Evolutionary conservation across 2,329 filamentous ascomycete species (phyloP), one percentile per base, ranked within the genome.

Genomic region (Fusarium vanettenii): DNA sequence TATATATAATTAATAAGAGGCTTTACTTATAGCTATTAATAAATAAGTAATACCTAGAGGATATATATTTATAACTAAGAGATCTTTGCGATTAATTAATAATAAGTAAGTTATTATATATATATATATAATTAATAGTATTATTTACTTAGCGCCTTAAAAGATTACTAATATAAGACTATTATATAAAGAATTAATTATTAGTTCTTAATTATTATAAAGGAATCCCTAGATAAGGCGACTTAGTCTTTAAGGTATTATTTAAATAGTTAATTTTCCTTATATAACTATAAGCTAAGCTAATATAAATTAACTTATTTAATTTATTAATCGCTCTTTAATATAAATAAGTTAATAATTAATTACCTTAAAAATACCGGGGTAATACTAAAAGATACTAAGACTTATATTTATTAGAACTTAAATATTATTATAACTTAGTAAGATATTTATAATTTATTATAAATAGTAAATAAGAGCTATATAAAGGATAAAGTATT

Each of bases 361-460:
- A 7, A 56, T 6, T 18, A 35, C 50, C 41, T 67, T 22, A 16
- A 16, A 8, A 55, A 22, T 29, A 5, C 57, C 16, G 35, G 57
- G 25, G 27, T 67, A 62, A 16, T 27, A 16, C 45, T 48, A 35
- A 67, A 62, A 48, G 62, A 59, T 22, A 60, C 60, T 33, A 50
- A 11, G 33, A 52, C 43, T 20, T 66, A 66, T 60, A n/a, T 64
- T 18, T 9, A 16, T 20, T 18, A 27, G 7, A 39, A 39, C n/a
- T 55, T 10, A 22, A 27, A 37, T 14, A n/a, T 10, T 7, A 22
- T 39, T 52, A 18, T 18, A 39, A 64, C 29, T n/a, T 18, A 64
- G 45, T 9, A 64, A 55, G 60, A 64, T 64, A 64, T 64, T 31
- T 64, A 64, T 29, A 64, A 64, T 31, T 22, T 43, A 59, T 65